These are phyloP conservation scores for Rutstroemia sp. DNA, from an alignment of 2,329 filamentous ascomycete species.

Conservation along the genomic window DNA sequence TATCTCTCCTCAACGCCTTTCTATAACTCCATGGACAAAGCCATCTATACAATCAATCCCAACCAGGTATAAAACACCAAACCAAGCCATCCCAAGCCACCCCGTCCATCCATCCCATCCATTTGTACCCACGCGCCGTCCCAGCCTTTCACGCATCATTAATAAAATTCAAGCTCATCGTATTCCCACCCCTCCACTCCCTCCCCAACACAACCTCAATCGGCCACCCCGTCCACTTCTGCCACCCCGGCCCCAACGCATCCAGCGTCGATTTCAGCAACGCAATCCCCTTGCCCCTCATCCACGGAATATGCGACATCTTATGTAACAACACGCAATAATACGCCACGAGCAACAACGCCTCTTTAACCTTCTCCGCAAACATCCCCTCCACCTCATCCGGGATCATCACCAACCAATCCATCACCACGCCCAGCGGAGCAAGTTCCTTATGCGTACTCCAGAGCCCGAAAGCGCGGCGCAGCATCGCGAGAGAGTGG, in stretches of 20 bases:
- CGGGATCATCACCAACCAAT: constrained; percentile 32
- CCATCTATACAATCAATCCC: no score
- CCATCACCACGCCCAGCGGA: constrained; percentile 21
- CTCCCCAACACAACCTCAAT: constrained; percentile 12
- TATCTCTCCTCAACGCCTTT: no score
- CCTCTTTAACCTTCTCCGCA: constrained; percentile 30
- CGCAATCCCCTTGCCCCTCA: constrained; percentile 34
- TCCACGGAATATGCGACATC: constrained; percentile 35
- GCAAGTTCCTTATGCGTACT: constrained; percentile 19
- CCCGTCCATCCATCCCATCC: not conserved
- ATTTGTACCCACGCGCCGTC: no score
- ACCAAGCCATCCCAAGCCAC: not conserved
- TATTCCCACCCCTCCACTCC: constrained; percentile 4
- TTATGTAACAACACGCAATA: constrained; percentile 34
- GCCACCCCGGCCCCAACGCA: constrained; percentile 19
- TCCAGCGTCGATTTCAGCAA: constrained; percentile 32
- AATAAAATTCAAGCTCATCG: constrained; percentile 6
- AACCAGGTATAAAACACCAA: no score
- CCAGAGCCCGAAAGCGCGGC: constrained; percentile 18
- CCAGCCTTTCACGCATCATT: not conserved
- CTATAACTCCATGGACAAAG: no score
- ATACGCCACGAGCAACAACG: constrained; percentile 31
- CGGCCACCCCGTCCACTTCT: constrained; percentile 22
- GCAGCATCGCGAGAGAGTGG: constrained; percentile 9
- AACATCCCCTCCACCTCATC: constrained; percentile 30